These are phyloP conservation scores for Aureobasidium mangrovei DNA, from an alignment of 2,329 filamentous ascomycete genomes.

Conservation along the genomic window DNA sequence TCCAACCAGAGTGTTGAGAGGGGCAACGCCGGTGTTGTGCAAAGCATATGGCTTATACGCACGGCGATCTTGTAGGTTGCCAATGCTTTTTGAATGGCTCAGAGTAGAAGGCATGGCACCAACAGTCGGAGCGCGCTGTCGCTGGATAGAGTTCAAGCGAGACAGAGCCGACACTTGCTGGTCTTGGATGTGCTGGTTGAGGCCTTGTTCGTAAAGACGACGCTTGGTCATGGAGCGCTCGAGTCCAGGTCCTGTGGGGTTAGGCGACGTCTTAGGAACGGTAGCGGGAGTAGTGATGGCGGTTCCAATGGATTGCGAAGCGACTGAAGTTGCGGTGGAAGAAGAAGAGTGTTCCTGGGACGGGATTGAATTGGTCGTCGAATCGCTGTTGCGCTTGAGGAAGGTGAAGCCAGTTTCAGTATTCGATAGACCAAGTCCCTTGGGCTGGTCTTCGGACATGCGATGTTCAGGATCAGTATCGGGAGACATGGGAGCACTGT, in stretches of 20 bases:
- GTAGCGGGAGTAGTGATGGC: constrained; percentile 31
- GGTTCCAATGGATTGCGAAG: constrained; percentile 53
- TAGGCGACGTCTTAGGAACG: constrained; percentile 22
- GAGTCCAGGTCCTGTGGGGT: constrained; percentile 28
- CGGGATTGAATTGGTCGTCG: constrained; percentile 69
- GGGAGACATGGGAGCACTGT: constrained; percentile 15
- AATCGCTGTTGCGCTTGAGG: constrained; percentile 71
- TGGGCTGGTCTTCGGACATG: constrained; percentile 29
- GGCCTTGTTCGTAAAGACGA: constrained; percentile 72
- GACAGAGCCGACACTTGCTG: constrained; percentile 68
- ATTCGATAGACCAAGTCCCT: constrained; percentile 8
- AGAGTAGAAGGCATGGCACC: constrained; percentile 39
- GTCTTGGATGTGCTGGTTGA: constrained; percentile 71
- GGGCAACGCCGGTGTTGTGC: constrained; percentile 18
- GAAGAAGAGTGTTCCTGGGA: constrained; percentile 69
- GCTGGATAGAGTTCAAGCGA: constrained; percentile 70
- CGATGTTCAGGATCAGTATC: constrained; percentile 19
- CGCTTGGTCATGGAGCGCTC: constrained; percentile 64
- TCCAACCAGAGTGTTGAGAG: not conserved
- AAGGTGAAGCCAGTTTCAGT: constrained; percentile 33
- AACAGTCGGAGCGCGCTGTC: constrained; percentile 47
- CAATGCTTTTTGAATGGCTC: constrained; percentile 46
- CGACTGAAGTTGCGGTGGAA: constrained; percentile 69
- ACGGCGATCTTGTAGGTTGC: constrained; percentile 50
- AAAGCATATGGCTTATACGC: constrained; percentile 24